Percentiles rank a stretch among this genome's conserved stretches.
Conservation (phyloP, 2,329 filamentous ascomycete genomes). For the Phialophora tarda region DNA sequence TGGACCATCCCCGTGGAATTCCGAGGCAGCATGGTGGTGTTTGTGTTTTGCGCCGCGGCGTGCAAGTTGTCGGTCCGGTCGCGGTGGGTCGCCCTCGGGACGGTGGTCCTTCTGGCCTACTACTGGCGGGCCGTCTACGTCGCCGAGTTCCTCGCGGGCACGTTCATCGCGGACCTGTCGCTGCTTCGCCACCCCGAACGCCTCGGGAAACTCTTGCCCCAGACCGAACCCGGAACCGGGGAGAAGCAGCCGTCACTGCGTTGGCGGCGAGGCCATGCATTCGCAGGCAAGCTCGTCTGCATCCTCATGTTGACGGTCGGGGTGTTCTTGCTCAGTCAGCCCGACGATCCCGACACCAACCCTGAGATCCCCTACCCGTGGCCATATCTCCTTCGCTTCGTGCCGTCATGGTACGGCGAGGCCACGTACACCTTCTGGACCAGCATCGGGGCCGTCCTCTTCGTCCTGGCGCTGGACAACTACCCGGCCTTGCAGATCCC, state of each 20-base stretch:
- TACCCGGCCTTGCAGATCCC: constrained; percentile 49
- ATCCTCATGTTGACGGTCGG: constrained; percentile 9
- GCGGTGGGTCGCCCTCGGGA: constrained; percentile 23
- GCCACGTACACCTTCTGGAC: constrained; percentile 52
- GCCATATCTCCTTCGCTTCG: constrained; percentile 47
- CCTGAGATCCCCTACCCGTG: constrained; percentile 36
- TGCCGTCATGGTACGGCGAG: constrained; percentile 47
- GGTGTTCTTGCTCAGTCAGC: constrained; percentile 25
- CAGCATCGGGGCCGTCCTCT: constrained; percentile 49
- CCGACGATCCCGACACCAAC: constrained; percentile 16
- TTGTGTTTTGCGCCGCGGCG: constrained; percentile 27
- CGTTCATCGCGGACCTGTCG: constrained; percentile 46
- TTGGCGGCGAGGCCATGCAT: not conserved
- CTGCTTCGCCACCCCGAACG: constrained; percentile 48
- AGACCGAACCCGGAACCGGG: not conserved
- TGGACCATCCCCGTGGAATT: constrained; percentile 47
- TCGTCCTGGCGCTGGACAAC: constrained; percentile 51
- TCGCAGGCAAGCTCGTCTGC: constrained; percentile 4
- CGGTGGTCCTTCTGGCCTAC: constrained; percentile 29
- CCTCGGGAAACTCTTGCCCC: constrained; percentile 34
- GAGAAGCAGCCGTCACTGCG: not conserved
- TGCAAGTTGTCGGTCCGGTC: constrained; percentile 22
- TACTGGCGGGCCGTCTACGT: constrained; percentile 47
- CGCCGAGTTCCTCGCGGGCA: constrained; percentile 46
- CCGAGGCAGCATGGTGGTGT: constrained; percentile 32